A percentile compares a stretch with the other conserved stretches of the same genome.
phyloP scores from a whole-genome alignment of 2,329 filamentous ascomycete species.

The Dichotomopilus funicola region DNA sequence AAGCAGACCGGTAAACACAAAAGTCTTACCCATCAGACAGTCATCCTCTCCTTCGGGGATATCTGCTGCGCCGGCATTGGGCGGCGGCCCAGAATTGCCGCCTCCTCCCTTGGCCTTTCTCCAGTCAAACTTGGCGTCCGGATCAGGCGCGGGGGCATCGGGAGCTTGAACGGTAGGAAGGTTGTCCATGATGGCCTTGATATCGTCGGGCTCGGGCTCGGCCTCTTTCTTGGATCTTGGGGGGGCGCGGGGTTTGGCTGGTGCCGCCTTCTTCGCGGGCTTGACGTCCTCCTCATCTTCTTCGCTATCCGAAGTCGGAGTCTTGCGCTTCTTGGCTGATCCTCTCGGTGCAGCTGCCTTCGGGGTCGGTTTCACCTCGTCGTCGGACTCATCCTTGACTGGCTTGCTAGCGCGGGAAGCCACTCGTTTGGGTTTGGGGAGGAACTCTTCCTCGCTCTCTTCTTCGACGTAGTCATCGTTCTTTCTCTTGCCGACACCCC shows the following conservation, averaged over 20 bases:
- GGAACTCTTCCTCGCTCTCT: conserved; percentile 63
- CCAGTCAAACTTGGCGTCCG: conserved; percentile 74
- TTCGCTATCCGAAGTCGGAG: conserved; percentile 47
- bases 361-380: conserved; percentile 25
- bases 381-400: conserved; percentile 29
- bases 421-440: conserved; percentile 54
- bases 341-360: conserved; percentile 29
- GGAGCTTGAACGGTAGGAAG: conserved; percentile 79
- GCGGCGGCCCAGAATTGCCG: conserved; percentile 57
- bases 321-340: conserved; percentile 51
- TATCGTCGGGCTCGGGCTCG: conserved; percentile 59
- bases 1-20: conserved; percentile 91
- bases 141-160: conserved; percentile 68
- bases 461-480: conserved; percentile 71
- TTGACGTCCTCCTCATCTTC: conserved; percentile 44
- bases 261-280: conserved; percentile 56
- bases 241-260: conserved; percentile 49
- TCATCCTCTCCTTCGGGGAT: conserved; percentile 80
- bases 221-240: conserved; percentile 59
- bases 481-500: conserved; percentile 57
- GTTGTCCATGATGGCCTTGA: conserved; percentile 80
- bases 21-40: conserved; percentile 80
- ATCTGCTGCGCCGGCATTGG: conserved; percentile 57
- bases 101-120: conserved; percentile 52
- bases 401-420: conserved; percentile 38